Base-by-base conservation (phyloP, 495 filamentous ascomycete species). In the Parathielavia hyrcaniae region DNA sequence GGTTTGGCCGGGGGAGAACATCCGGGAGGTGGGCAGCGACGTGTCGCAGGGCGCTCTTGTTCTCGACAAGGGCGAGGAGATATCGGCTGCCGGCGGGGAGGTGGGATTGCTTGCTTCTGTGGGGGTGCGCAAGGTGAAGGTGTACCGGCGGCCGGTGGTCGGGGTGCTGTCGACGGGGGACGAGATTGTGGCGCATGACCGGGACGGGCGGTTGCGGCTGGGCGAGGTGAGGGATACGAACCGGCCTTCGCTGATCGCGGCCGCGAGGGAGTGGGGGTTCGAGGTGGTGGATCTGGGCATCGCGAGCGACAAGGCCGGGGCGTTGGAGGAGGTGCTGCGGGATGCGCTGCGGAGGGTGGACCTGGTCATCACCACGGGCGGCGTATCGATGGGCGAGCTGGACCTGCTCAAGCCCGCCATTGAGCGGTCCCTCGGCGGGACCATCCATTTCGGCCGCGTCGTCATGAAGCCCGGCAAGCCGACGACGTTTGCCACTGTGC, bases 381-480 rank as follows among this genome's bases (percentile, higher is more conserved):
- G 93, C 19, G 93, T 97, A 20, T 96, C 90, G 14, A 99, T 99
- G 93, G 93, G 93, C 59, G 93, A 99, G 73, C 83, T 96, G 1
- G 93, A 99, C 67, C 84, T 99, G 34, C 84, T 99, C 49, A 99
- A 99, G 71, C 93, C 95, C 1, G 97, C 91, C 5, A 90, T 99
- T 67, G 93, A 97, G 74, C 86, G 91, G 53, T 78, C 83, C 2
- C 81, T 97, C 6, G 88, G 90, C 57, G 93, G 93, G 14, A 95
- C 87, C 0, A 95, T 99, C 64, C 93, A 97, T 71, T 99, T 99
- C 67, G 93, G 93, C 41, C 85, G 95, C 30, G 95, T 97, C 7
- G 81, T 85, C 30, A 97, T 99, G 93, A 97, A 97, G 74, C 93
- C 93, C 0, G 93, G 93, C 19, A 97, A 97, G 69, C 93, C 93